These are phyloP conservation scores for Corylus heterophylla DNA, from an alignment of 306 rosid species.

Conservation along the genomic window DNA sequence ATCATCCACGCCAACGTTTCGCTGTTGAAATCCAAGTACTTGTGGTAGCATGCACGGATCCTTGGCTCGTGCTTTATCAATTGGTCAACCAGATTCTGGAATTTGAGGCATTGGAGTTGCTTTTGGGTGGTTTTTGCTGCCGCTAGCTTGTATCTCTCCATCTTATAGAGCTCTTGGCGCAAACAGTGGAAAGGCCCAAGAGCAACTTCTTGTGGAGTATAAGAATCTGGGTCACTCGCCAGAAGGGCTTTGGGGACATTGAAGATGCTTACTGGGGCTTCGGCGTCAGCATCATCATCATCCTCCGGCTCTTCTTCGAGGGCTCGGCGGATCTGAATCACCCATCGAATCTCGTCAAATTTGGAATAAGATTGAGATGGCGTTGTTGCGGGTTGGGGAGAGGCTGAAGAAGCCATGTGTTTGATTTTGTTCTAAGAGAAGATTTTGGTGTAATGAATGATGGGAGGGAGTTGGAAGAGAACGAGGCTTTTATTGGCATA, in stretches of 20 bases:
- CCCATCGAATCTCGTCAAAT: slow-evolving; percentile 66
- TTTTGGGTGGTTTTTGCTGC: slow-evolving; percentile 63
- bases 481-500: slow-evolving; percentile 1
- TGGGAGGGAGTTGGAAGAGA: slow-evolving; percentile 26
- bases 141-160: slow-evolving; percentile 69
- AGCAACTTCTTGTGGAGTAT: slow-evolving; percentile 69
- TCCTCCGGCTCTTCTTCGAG: slow-evolving; percentile 67
- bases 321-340: slow-evolving; percentile 55
- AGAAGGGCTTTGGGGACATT: slow-evolving; percentile 52
- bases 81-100: slow-evolving; percentile 51
- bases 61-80: slow-evolving; percentile 46
- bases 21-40: slow-evolving; percentile 59
- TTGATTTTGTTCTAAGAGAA: not conserved
- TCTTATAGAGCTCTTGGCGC: slow-evolving; percentile 75
- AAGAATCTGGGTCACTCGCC: slow-evolving; percentile 60
- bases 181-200: slow-evolving; percentile 78
- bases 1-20: slow-evolving; percentile 83
- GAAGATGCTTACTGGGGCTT: slow-evolving; percentile 57
- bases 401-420: slow-evolving; percentile 43
- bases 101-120: slow-evolving; percentile 37
- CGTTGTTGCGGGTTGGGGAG: slow-evolving; percentile 29
- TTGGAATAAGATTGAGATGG: slow-evolving; percentile 33
- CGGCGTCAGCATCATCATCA: slow-evolving; percentile 40
- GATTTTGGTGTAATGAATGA: slow-evolving; percentile 15
- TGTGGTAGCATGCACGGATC: slow-evolving; percentile 67